Percentiles rank a stretch among this genome's conserved stretches.
phyloP scores from a whole-genome alignment of 2,329 filamentous ascomycete genomes.

The Aaosphaeria pasadenensis region DNA sequence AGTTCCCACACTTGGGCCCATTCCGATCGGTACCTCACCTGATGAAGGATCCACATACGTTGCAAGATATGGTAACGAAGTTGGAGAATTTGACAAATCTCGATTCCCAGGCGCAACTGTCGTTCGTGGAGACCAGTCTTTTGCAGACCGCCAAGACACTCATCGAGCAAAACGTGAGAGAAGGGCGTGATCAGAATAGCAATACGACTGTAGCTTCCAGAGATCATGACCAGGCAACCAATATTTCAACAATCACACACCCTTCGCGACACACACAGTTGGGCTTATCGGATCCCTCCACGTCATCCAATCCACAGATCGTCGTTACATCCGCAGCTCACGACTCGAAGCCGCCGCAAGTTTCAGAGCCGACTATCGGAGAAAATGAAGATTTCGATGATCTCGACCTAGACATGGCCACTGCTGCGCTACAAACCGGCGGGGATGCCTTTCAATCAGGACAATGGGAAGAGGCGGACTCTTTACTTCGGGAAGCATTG shows the following conservation, averaged over 20 bases:
- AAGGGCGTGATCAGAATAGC: neutral
- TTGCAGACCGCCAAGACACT: too few species aligned
- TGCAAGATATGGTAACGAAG: too few species aligned
- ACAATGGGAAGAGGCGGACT: slow-evolving; percentile 20
- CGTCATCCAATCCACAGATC: neutral
- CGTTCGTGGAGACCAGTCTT: neutral
- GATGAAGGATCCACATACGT: too few species aligned
- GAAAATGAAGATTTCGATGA: slow-evolving; percentile 16
- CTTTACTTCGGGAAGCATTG: slow-evolving; percentile 24
- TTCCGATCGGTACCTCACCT: too few species aligned
- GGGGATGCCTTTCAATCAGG: slow-evolving; percentile 17
- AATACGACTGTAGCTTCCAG: neutral
- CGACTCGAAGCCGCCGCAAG: neutral
- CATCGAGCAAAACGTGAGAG: too few species aligned
- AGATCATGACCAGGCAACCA: neutral
- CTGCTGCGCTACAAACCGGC: slow-evolving; percentile 20
- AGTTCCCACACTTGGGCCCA: too few species aligned
- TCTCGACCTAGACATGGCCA: slow-evolving; percentile 21
- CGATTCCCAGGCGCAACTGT: neutral
- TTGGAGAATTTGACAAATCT: neutral
- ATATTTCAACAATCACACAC: neutral
- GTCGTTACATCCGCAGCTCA: neutral
- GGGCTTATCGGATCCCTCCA: neutral
- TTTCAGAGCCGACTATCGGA: neutral
- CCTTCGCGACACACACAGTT: neutral